A percentile compares a stretch with the other conserved stretches of the same genome.
phyloP scores from a whole-genome alignment of 163 green algal species.

The Scenedesmus sp. region DNA sequence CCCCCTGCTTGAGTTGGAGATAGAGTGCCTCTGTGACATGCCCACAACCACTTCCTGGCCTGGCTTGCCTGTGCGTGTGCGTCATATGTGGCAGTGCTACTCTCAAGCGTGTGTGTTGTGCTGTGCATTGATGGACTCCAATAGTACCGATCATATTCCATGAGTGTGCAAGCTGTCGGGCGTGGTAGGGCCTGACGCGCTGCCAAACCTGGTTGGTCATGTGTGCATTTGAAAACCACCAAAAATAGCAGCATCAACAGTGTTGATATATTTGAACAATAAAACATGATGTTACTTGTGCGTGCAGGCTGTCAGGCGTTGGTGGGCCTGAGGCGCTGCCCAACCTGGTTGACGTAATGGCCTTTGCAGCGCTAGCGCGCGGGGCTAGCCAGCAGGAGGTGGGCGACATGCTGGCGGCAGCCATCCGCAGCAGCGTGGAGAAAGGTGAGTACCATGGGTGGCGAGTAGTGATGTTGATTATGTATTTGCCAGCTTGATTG shows the following conservation, averaged over 20 bases:
- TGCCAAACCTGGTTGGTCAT: not conserved
- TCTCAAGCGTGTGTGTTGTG: no score
- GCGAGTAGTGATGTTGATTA: not conserved
- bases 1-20: no score
- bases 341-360: conserved; percentile 42
- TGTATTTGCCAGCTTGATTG: not conserved
- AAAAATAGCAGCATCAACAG: not conserved
- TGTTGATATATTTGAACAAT: not conserved
- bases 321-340: conserved; percentile 26
- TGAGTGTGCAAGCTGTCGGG: not conserved
- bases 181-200: not conserved
- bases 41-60: no score
- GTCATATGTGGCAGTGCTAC: no score
- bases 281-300: not conserved
- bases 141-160: no score
- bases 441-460: not conserved
- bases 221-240: not conserved
- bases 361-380: conserved; percentile 37
- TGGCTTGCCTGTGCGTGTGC: no score
- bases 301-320: not conserved
- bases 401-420: conserved; percentile 22
- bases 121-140: no score
- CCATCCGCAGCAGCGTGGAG: conserved; percentile 42
- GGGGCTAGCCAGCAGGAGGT: conserved; percentile 17
- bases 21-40: no score